phyloP scores from a whole-genome alignment of 169 alveolate genomes.

The Plasmodium sp. region DNA sequence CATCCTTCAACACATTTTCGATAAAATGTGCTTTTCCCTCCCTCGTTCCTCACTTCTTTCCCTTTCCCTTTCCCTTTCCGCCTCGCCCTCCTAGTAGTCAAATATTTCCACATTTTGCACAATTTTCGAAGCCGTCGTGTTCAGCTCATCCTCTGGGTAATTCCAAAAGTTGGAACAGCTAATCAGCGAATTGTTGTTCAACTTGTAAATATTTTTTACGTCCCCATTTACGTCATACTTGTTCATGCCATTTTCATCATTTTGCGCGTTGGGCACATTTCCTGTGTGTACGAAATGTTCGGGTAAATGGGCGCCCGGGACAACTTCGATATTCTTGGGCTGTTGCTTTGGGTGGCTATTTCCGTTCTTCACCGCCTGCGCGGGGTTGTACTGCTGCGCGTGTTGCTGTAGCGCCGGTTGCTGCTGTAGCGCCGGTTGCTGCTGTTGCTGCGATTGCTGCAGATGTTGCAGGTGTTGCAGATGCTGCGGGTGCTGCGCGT shows the following conservation, averaged over 20 bases:
- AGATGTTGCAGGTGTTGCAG: background rate
- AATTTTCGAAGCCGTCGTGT: conserved; percentile 41
- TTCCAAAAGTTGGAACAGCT: conserved; percentile 70
- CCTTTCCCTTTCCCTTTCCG: background rate
- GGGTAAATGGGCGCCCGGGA: background rate
- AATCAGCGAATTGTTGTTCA: conserved; percentile 21
- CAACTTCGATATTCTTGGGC: background rate
- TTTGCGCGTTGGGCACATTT: background rate
- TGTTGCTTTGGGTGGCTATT: background rate
- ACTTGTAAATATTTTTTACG: conserved; percentile 23
- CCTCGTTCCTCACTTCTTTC: background rate
- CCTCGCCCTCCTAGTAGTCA: conserved; percentile 6
- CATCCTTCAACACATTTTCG: background rate
- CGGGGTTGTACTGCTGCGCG: conserved; percentile 1
- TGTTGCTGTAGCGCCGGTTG: background rate
- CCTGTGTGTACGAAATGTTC: background rate
- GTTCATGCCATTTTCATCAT: background rate
- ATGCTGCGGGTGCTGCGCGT: background rate
- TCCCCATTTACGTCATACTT: conserved; percentile 10
- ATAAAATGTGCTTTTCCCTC: background rate
- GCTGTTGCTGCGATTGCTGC: background rate
- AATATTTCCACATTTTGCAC: conserved; percentile 54
- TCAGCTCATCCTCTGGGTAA: conserved; percentile 51
- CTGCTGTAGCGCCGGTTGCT: no score
- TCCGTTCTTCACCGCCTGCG: background rate